Percentiles rank a stretch among this genome's conserved stretches.
phyloP scores from a whole-genome alignment of 768 basidiomycete species.

The Cyclocybe cylindracea region DNA sequence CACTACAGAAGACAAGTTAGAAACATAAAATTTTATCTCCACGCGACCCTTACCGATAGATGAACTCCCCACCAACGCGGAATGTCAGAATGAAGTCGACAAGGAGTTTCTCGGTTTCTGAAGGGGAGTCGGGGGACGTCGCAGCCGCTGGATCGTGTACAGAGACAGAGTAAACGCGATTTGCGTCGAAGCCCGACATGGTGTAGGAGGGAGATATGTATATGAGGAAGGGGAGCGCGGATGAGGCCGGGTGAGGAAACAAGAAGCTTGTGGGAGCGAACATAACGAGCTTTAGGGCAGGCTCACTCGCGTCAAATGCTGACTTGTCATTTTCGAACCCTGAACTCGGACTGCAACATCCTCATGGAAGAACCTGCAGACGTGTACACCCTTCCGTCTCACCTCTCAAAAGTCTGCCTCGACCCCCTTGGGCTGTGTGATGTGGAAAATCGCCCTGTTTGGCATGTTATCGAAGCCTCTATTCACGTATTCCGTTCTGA shows the following conservation, averaged over 20 bases:
- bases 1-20: constrained; percentile 43
- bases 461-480: constrained; percentile 25
- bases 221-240: constrained; percentile 10
- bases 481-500: constrained; percentile 18
- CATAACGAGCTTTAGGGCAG: constrained; percentile 36
- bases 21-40: neutral
- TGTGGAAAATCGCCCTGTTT: constrained; percentile 23
- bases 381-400: constrained; percentile 25
- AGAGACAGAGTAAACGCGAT: constrained; percentile 79
- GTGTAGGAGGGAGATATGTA: constrained; percentile 10
- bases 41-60: constrained; percentile 68
- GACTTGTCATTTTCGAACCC: neutral
- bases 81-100: constrained; percentile 87
- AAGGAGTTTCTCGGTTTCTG: constrained; percentile 78
- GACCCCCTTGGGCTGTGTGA: constrained; percentile 31
- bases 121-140: constrained; percentile 66
- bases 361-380: neutral
- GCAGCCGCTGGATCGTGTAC: constrained; percentile 66
- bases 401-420: constrained; percentile 19
- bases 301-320: constrained; percentile 26
- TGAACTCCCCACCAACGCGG: constrained; percentile 87
- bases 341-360: neutral
- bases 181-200: constrained; percentile 90
- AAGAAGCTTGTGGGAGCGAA: constrained; percentile 4
- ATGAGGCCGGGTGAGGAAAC: constrained; percentile 4